A percentile compares a stretch with the other conserved stretches of the same genome.
Conservation (phyloP, 805 yeast species). For the Ogataea nitratoaversa region DNA sequence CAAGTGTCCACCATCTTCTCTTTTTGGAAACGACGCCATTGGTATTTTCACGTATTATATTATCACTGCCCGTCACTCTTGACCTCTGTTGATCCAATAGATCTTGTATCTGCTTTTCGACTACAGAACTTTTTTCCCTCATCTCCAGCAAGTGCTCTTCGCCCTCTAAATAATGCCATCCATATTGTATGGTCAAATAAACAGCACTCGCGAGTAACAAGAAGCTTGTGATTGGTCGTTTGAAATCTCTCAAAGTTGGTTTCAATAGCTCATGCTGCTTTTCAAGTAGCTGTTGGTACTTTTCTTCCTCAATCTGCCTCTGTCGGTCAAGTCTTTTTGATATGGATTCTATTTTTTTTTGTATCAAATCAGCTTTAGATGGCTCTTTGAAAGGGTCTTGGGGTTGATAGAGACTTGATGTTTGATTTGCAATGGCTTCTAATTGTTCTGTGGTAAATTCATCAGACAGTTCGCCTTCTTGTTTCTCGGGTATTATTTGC, state of each 20-base stretch:
- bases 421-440: conserved; percentile 14
- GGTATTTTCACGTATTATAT: background rate
- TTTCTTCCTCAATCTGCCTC: conserved; percentile 18
- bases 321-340: conserved; percentile 21
- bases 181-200: conserved; percentile 29
- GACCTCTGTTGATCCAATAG: conserved; percentile 23
- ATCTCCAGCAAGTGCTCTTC: conserved; percentile 24
- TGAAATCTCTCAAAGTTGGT: conserved; percentile 31
- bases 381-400: conserved; percentile 26
- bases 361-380: conserved; percentile 28
- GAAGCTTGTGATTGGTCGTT: conserved; percentile 29
- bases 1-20: conserved; percentile 15
- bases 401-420: conserved; percentile 26
- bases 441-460: conserved; percentile 10
- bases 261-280: conserved; percentile 19
- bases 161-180: conserved; percentile 30
- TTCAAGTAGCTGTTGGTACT: conserved; percentile 12
- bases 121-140: conserved; percentile 19
- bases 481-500: too few relatives aligned
- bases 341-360: conserved; percentile 24
- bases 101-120: conserved; percentile 25
- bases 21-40: background rate
- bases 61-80: background rate
- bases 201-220: conserved; percentile 30
- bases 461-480: too few relatives aligned